Base-by-base conservation (phyloP, 1,139 yeast genomes). In the Blastobotrys illinoisensis region DNA sequence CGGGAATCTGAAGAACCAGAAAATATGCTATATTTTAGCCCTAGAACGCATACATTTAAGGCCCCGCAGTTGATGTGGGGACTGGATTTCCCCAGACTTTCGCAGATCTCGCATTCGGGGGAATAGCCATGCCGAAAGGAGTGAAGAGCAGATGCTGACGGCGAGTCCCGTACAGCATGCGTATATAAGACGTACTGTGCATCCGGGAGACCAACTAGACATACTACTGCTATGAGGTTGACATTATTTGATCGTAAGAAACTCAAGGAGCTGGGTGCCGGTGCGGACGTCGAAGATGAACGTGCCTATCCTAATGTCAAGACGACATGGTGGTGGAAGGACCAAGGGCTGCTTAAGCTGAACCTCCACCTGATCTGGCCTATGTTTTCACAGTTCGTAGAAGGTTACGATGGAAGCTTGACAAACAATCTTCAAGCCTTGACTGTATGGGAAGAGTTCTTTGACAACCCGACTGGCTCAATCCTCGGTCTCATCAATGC, bases 351-450 rank as follows among this genome's bases (percentile, higher is more conserved):
- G 13, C 36, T 47, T 26, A 47, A 32, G 44, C 40, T 46, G 26
- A 32, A 32, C 23, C 40, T 47, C n/a, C 20, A 36, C 21, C 13
- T 48, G 13, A 48, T 48, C 20, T 24, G 40, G n/a, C 50, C 50
- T 2, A 36, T 48, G 46, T 48, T 26, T 11, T 48, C 50, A 2
- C 46, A 36, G 18, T 48, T 40, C 9, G 46, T 48, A 14, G 32
- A 36, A 40, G 50, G 50, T 2, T 48, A 48, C 14, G 50, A 48
- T 23, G 50, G 50, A 11, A 36, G 46, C 19, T 40, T 48, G 46
- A 26, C 43, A 1, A 48, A 48, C 24, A 40, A 40, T n/a, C 50
- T 48, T 9, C 50, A 48, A 18, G 14, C 36, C 2, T 14, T 48
- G 24, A 28, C 26, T 6, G 23, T 36, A 5, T 48, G 50, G 50